These are phyloP conservation scores for Colletotrichum plurivorum DNA, from an alignment of 2,329 filamentous ascomycete species.

Conservation along the genomic window DNA sequence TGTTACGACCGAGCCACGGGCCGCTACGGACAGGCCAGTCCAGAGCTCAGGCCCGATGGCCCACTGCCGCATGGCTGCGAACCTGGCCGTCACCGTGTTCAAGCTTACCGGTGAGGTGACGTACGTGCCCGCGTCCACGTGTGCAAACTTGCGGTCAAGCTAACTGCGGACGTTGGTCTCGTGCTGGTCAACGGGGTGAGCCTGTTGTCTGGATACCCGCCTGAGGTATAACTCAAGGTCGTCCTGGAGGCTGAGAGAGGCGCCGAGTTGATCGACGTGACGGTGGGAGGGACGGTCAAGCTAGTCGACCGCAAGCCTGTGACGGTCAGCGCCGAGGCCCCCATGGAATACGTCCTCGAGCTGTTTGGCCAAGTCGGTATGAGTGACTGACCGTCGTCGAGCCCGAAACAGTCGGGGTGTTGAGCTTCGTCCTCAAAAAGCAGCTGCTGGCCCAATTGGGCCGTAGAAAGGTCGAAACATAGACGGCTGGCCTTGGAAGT, in stretches of 20 bases:
- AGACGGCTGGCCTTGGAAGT: too few relatives aligned
- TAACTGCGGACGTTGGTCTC: slow-evolving; percentile 65
- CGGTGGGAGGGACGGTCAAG: slow-evolving; percentile 52
- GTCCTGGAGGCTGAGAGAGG: slow-evolving; percentile 55
- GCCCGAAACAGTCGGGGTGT: slow-evolving; percentile 62
- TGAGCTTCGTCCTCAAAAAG: slow-evolving; percentile 72
- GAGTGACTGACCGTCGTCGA: slow-evolving; percentile 66
- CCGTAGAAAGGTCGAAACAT: not conserved
- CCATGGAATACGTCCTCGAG: slow-evolving; percentile 71
- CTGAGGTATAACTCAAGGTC: slow-evolving; percentile 67
- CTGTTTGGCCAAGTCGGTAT: slow-evolving; percentile 73
- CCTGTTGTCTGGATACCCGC: slow-evolving; percentile 68
- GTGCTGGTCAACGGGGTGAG: slow-evolving; percentile 64
- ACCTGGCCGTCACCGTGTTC: slow-evolving; percentile 73
- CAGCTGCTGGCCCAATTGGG: slow-evolving; percentile 50
- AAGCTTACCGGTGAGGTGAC: slow-evolving; percentile 72
- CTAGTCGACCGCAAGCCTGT: slow-evolving; percentile 70
- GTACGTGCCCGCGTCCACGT: slow-evolving; percentile 71
- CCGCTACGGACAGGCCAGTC: too few relatives aligned
- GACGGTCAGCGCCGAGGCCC: slow-evolving; percentile 63
- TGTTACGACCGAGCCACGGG: too few relatives aligned
- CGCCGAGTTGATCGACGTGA: slow-evolving; percentile 48
- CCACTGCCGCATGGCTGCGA: slow-evolving; percentile 68
- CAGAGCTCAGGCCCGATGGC: too few relatives aligned
- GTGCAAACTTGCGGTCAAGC: slow-evolving; percentile 73